phyloP scores from a whole-genome alignment of 169 alveolate genomes.

The Plasmodium relictum region DNA sequence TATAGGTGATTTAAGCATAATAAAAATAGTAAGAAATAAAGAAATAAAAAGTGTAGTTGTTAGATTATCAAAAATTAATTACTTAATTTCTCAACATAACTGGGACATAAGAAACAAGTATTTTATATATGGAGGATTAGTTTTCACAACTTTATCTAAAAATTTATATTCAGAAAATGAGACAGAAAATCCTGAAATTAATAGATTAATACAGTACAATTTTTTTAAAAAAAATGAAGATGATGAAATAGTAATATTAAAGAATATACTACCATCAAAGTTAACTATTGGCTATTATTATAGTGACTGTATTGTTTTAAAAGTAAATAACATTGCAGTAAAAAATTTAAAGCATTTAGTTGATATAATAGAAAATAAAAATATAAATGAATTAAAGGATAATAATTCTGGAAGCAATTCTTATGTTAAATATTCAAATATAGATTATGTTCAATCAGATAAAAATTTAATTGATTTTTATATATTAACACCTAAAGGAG shows the following conservation, averaged over 20 bases:
- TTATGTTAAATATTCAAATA: conserved; percentile 1
- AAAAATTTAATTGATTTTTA: not conserved
- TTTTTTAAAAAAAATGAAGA: conserved; percentile 31
- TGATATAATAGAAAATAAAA: conserved; percentile 41
- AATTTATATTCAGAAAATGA: conserved; percentile 12
- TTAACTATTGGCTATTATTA: conserved; percentile 85
- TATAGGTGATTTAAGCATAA: conserved; percentile 31
- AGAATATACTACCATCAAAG: conserved; percentile 85
- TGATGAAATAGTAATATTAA: conserved; percentile 84
- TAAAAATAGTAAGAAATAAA: conserved; percentile 24
- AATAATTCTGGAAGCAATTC: no score
- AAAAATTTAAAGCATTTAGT: conserved; percentile 79
- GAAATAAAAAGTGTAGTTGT: conserved; percentile 8
- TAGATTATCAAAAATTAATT: conserved; percentile 79
- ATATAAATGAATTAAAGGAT: not conserved
- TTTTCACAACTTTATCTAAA: conserved; percentile 86
- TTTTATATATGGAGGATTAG: conserved; percentile 89
- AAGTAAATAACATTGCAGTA: conserved; percentile 75
- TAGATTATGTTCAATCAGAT: not conserved
- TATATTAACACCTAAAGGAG: conserved; percentile 10
- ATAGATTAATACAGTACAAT: conserved; percentile 20
- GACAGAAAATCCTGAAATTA: conserved; percentile 12
- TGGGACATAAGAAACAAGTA: conserved; percentile 89
- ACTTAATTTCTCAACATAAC: conserved; percentile 87
- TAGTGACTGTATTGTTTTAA: conserved; percentile 71